Evolutionary conservation across 208 protist genomes (phyloP).

Genomic region (Angomonas ambiguus): DNA sequence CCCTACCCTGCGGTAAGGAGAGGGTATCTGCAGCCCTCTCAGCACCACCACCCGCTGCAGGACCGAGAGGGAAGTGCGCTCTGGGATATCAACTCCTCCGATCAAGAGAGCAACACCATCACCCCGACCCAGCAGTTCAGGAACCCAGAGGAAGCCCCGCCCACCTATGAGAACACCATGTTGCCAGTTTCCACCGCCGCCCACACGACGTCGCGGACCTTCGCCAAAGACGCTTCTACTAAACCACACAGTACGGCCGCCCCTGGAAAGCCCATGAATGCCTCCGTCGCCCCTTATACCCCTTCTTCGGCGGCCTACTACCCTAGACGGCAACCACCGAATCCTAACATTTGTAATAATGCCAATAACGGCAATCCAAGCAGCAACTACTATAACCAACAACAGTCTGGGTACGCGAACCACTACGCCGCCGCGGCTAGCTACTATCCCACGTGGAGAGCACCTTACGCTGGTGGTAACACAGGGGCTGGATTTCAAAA

Average conservation of each 20-base stretch:
- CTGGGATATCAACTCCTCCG: background rate
- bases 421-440: background rate
- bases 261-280: background rate
- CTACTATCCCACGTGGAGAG: background rate
- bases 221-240: background rate
- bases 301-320: background rate
- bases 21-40: background rate
- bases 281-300: background rate
- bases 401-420: background rate
- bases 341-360: background rate
- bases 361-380: background rate
- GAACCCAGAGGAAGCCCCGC: background rate
- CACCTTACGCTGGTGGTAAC: background rate
- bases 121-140: background rate
- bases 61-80: background rate
- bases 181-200: background rate
- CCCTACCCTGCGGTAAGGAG: background rate
- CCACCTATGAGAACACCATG: background rate
- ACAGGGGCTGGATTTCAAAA: background rate
- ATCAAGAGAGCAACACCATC: background rate
- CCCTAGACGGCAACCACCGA: background rate
- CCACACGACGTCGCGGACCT: background rate
- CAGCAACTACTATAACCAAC: background rate
- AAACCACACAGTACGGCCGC: too few species aligned
- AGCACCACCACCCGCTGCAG: background rate